Percentiles rank a stretch among this genome's conserved stretches.
Evolutionary conservation across 2,329 filamentous ascomycete genomes (phyloP).

Genomic region (Exophiala xenobiotica): DNA sequence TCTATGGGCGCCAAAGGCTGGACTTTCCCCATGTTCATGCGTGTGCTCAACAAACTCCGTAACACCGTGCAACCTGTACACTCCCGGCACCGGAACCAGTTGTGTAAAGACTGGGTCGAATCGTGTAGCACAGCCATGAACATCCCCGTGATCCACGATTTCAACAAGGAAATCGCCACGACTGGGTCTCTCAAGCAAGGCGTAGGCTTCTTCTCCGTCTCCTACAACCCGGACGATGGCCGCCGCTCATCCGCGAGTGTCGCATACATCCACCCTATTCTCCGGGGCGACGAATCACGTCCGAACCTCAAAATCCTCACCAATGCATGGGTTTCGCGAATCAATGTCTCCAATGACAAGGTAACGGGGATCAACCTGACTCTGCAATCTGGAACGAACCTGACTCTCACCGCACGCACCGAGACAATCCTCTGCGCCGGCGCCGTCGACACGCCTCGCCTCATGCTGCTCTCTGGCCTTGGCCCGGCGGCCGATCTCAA

Average conservation of each 20-base stretch:
- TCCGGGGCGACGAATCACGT: constrained; percentile 76
- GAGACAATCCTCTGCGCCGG: constrained; percentile 81
- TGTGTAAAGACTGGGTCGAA: constrained; percentile 86
- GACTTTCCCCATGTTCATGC: constrained; percentile 81
- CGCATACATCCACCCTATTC: constrained; percentile 88
- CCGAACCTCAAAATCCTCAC: constrained; percentile 84
- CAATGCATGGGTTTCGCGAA: constrained; percentile 80
- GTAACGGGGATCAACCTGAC: constrained; percentile 74
- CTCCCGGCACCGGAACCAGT: constrained; percentile 79
- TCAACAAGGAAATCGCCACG: constrained; percentile 77
- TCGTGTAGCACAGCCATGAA: constrained; percentile 75
- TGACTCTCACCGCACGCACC: constrained; percentile 59
- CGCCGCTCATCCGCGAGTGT: constrained; percentile 82
- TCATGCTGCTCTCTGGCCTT: constrained; percentile 56
- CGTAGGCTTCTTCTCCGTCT: constrained; percentile 86
- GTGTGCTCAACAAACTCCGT: constrained; percentile 76
- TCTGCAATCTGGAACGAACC: constrained; percentile 59
- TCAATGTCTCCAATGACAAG: constrained; percentile 66
- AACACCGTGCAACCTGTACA: constrained; percentile 92
- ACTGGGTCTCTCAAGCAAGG: constrained; percentile 71
- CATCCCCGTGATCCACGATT: constrained; percentile 80
- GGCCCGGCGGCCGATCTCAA: constrained; percentile 54
- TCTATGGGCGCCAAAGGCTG: constrained; percentile 78
- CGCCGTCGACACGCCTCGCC: constrained; percentile 75
- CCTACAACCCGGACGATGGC: constrained; percentile 87